Percentiles rank a stretch among this genome's conserved stretches.
phyloP scores from a whole-genome alignment of 225 moss, liverwort and hornwort species.

The Pseudisothecium myosuroides region DNA sequence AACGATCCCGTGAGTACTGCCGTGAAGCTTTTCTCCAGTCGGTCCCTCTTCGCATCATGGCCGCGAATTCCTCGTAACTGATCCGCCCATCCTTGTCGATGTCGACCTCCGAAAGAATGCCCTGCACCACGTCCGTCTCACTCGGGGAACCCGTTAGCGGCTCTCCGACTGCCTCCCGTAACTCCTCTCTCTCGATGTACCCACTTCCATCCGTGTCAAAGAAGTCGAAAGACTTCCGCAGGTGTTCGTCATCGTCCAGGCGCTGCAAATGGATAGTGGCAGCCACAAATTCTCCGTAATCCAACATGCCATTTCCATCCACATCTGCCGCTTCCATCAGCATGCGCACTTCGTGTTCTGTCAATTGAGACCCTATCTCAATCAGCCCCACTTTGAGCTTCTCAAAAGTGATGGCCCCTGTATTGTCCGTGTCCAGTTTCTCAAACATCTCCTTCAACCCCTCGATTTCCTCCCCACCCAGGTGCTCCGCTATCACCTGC shows the following conservation, averaged over 20 bases:
- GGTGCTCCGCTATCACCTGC: conserved; percentile 77
- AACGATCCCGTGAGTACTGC: conserved; percentile 81
- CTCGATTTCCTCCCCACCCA: conserved; percentile 80
- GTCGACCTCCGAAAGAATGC: conserved; percentile 74
- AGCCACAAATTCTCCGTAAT: conserved; percentile 81
- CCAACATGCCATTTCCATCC: conserved; percentile 59
- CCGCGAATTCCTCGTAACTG: conserved; percentile 78
- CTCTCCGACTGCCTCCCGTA: conserved; percentile 50
- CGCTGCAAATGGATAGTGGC: conserved; percentile 73
- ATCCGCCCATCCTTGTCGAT: conserved; percentile 83
- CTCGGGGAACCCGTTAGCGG: conserved; percentile 31
- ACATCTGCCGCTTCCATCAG: conserved; percentile 84
- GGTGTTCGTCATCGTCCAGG: conserved; percentile 71
- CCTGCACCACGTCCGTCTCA: conserved; percentile 48
- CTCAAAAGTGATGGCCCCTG: conserved; percentile 61
- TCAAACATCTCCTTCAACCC: conserved; percentile 71
- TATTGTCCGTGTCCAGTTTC: conserved; percentile 54
- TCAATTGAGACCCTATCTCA: conserved; percentile 70
- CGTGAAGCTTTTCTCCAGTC: conserved; percentile 95
- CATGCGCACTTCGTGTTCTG: conserved; percentile 74
- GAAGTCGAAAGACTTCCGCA: conserved; percentile 53
- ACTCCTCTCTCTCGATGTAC: conserved; percentile 58
- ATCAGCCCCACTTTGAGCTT: conserved; percentile 66
- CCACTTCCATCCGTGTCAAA: conserved; percentile 68
- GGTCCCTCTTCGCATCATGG: conserved; percentile 87